Conservation (phyloP, 139 green algal species). For the Micractinium conductrix region DNA sequence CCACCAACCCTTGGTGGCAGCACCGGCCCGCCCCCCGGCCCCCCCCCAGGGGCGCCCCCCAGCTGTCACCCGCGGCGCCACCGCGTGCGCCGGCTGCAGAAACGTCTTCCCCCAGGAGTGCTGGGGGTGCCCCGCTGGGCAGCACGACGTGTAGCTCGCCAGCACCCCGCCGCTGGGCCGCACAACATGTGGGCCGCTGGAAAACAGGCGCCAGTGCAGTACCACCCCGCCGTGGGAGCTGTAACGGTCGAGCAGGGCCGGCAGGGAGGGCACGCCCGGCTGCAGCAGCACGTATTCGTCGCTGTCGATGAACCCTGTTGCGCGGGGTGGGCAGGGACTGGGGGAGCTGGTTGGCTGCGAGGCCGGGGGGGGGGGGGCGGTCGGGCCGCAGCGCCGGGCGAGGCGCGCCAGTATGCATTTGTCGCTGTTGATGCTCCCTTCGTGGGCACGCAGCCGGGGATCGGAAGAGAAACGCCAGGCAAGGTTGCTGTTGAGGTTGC, state of each 20-base stretch:
- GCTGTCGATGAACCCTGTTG: slow-evolving; percentile 2
- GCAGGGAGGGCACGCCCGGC: not conserved
- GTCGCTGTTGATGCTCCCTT: not conserved
- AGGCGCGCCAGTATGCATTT: no score
- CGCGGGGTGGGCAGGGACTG: not conserved
- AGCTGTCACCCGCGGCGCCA: no score
- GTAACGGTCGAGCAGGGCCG: not conserved
- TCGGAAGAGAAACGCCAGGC: not conserved
- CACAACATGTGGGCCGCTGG: not conserved
- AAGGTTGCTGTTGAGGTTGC: no score
- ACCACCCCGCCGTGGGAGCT: not conserved
- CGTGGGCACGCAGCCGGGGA: not conserved
- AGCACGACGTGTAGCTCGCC: slow-evolving; percentile 21
- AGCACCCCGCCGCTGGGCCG: not conserved
- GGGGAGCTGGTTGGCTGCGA: no score
- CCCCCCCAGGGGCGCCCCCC: no score
- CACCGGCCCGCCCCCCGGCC: no score
- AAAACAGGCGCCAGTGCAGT: slow-evolving; percentile 14
- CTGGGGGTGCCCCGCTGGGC: not conserved
- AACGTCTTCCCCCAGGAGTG: slow-evolving; percentile 2
- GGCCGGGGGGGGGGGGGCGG: no score
- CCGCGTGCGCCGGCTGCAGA: not conserved
- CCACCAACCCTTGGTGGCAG: no score
- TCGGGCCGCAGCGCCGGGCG: no score
- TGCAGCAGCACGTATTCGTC: slow-evolving; percentile 20